These are phyloP conservation scores for Aspergillus carlsbadensis DNA, from an alignment of 495 filamentous ascomycete species.

Conservation along the genomic window DNA sequence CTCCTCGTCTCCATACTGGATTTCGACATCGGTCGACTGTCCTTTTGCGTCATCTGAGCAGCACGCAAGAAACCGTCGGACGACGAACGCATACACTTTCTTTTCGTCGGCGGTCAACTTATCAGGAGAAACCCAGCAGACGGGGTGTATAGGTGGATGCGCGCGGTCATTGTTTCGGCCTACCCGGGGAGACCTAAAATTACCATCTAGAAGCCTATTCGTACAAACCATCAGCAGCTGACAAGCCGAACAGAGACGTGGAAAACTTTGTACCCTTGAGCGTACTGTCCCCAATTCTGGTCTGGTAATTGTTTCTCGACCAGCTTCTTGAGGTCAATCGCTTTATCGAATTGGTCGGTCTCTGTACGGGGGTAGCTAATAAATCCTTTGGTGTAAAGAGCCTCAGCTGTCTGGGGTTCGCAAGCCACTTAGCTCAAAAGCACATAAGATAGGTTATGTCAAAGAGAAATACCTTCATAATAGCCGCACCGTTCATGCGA, in stretches of 20 bases:
- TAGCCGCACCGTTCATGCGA: slow-evolving; percentile 76
- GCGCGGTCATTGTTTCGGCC: slow-evolving; percentile 92
- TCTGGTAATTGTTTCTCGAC: slow-evolving; percentile 82
- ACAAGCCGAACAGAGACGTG: not conserved
- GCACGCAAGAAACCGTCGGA: slow-evolving; percentile 92
- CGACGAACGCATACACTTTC: slow-evolving; percentile 88
- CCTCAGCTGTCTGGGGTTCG: slow-evolving; percentile 63
- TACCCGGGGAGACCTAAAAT: slow-evolving; percentile 75
- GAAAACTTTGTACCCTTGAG: slow-evolving; percentile 51
- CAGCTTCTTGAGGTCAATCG: slow-evolving; percentile 77
- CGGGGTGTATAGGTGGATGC: slow-evolving; percentile 94
- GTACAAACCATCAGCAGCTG: slow-evolving; percentile 11
- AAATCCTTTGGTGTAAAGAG: slow-evolving; percentile 90
- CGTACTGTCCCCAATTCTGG: slow-evolving; percentile 76
- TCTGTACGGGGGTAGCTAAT: slow-evolving; percentile 97
- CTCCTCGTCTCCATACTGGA: slow-evolving; percentile 77
- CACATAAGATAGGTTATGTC: not conserved
- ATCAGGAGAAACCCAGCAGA: slow-evolving; percentile 69
- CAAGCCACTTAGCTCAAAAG: slow-evolving; percentile 8
- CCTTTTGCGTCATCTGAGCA: slow-evolving; percentile 94
- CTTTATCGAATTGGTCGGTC: slow-evolving; percentile 92
- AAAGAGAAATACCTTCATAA: slow-evolving; percentile 63
- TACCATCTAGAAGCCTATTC: slow-evolving; percentile 66
- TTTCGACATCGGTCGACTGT: slow-evolving; percentile 76
- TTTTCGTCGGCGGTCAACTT: slow-evolving; percentile 63